Percentiles rank a stretch among this genome's conserved stretches.
Conservation (phyloP, 768 basidiomycete species). For the Dentipellis sp. region DNA sequence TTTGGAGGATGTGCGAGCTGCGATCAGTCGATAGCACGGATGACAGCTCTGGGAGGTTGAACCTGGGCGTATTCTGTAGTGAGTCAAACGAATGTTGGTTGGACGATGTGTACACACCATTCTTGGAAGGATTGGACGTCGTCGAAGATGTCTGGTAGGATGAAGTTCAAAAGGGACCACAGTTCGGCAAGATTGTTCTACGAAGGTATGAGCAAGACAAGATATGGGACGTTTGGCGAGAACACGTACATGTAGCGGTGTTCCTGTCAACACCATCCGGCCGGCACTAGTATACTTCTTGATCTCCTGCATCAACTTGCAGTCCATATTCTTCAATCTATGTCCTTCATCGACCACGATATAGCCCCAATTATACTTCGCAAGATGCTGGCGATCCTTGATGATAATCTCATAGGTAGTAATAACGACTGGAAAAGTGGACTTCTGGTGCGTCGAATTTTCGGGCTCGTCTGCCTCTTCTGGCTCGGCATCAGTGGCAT, state of each 20-base stretch:
- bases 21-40: slow-evolving; percentile 46
- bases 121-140: slow-evolving; percentile 87
- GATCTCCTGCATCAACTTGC: slow-evolving; percentile 83
- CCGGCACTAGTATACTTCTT: slow-evolving; percentile 80
- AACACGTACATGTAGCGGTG: slow-evolving; percentile 77
- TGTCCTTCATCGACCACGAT: slow-evolving; percentile 97
- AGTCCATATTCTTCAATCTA: slow-evolving; percentile 89
- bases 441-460: slow-evolving; percentile 22
- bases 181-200: slow-evolving; percentile 94
- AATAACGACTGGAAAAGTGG: slow-evolving; percentile 67
- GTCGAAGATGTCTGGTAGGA: slow-evolving; percentile 88
- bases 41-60: slow-evolving; percentile 61
- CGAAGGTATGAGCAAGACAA: not conserved
- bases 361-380: slow-evolving; percentile 73
- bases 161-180: slow-evolving; percentile 93
- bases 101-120: slow-evolving; percentile 40
- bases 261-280: slow-evolving; percentile 91
- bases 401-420: slow-evolving; percentile 95
- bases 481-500: not conserved
- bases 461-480: slow-evolving; percentile 9
- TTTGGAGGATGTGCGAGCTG: slow-evolving; percentile 58
- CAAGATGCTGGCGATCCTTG: slow-evolving; percentile 60
- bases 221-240: not conserved
- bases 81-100: not conserved
- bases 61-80: slow-evolving; percentile 31